phyloP scores from a whole-genome alignment of 2,329 filamentous ascomycete genomes.

The Elsinoe australis region DNA sequence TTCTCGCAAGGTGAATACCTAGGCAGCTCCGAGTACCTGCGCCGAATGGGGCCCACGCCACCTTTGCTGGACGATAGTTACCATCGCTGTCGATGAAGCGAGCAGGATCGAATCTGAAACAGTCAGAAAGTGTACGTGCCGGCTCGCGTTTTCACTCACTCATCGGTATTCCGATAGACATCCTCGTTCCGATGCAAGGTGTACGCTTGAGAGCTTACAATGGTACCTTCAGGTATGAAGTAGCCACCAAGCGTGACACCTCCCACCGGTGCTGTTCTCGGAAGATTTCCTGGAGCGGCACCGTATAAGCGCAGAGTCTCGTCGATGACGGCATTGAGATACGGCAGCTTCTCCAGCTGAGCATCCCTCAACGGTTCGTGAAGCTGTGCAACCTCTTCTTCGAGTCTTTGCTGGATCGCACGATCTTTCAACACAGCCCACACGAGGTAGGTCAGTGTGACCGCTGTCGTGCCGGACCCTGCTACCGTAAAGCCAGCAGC shows the following conservation, averaged over 20 bases:
- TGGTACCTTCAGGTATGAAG: slow-evolving; percentile 31
- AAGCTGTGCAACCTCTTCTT: slow-evolving; percentile 20
- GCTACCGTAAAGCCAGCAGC: slow-evolving; percentile 25
- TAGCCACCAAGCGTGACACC: slow-evolving; percentile 31
- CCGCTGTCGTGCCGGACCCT: slow-evolving; percentile 24
- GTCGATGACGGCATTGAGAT: slow-evolving; percentile 33
- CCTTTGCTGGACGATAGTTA: slow-evolving; percentile 32
- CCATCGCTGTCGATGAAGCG: slow-evolving; percentile 28
- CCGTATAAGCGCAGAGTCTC: slow-evolving; percentile 35
- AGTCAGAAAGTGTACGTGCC: too few species aligned
- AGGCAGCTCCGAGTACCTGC: slow-evolving; percentile 62
- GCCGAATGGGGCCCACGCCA: slow-evolving; percentile 61
- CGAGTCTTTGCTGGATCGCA: slow-evolving; percentile 17
- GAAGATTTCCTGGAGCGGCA: slow-evolving; percentile 31
- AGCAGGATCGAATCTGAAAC: slow-evolving; percentile 29
- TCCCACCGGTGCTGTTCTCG: slow-evolving; percentile 30
- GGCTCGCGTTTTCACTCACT: too few species aligned
- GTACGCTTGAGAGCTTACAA: slow-evolving; percentile 35
- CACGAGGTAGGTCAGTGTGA: slow-evolving; percentile 21
- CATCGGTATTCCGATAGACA: slow-evolving; percentile 21
- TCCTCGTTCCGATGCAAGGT: slow-evolving; percentile 32
- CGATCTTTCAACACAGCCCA: slow-evolving; percentile 19
- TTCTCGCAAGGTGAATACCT: slow-evolving; percentile 58
- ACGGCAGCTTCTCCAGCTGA: slow-evolving; percentile 26
- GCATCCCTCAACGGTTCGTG: slow-evolving; percentile 19